Conservation (phyloP, 495 filamentous ascomycete species). For the Talaromyces trachyspermus region DNA sequence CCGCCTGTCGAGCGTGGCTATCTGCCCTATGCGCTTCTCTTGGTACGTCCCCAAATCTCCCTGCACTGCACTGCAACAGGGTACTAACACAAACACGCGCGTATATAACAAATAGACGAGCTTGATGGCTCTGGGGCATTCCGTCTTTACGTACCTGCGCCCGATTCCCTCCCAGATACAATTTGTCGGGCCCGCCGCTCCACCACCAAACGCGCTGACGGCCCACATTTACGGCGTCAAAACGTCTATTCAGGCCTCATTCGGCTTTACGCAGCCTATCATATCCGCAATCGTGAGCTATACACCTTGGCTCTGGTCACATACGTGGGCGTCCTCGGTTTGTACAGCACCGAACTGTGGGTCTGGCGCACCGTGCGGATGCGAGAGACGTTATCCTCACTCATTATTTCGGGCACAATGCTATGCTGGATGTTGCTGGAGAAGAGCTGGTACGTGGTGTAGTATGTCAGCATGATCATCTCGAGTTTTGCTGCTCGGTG, state of each 20-base stretch:
- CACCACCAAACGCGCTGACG: constrained; percentile 16
- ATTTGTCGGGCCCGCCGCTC: constrained; percentile 22
- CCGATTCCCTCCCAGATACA: constrained; percentile 12
- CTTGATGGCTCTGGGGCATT: constrained; percentile 16
- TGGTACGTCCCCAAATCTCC: not conserved
- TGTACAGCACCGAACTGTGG: constrained; percentile 19
- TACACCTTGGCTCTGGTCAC: constrained; percentile 22
- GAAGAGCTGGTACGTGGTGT: constrained; percentile 19
- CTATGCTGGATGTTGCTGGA: constrained; percentile 24
- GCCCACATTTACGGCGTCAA: constrained; percentile 27
- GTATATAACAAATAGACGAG: constrained; percentile 8
- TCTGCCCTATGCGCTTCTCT: not conserved
- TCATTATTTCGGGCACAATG: constrained; percentile 11
- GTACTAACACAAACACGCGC: not conserved
- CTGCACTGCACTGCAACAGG: no score
- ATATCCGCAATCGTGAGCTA: constrained; percentile 20
- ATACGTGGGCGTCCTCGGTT: constrained; percentile 20
- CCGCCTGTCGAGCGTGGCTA: not conserved
- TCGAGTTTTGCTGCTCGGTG: not conserved
- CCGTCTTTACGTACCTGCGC: constrained; percentile 16
- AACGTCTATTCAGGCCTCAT: constrained; percentile 26
- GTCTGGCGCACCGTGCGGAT: constrained; percentile 17
- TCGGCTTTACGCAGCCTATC: constrained; percentile 23
- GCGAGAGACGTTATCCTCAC: constrained; percentile 15
- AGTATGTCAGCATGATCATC: not conserved